Conservation (phyloP, 257 asterid genomes). For the Solanum lignicaule region DNA sequence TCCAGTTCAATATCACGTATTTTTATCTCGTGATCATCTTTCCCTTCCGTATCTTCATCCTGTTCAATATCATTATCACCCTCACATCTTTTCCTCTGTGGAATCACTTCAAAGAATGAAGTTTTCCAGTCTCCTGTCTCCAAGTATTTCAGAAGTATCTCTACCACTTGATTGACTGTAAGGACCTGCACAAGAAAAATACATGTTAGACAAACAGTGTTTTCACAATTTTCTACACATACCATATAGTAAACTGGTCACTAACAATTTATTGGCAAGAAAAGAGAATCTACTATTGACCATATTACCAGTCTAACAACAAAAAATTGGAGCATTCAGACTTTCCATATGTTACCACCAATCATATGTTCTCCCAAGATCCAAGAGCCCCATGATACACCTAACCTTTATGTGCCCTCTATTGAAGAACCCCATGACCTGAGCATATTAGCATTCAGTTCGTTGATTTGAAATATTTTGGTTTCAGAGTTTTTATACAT, state of each 20-base stretch:
- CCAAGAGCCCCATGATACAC: not conserved
- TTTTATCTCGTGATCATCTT: constrained; percentile 23
- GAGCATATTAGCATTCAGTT: not conserved
- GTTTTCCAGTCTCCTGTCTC: constrained; percentile 77
- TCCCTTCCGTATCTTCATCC: constrained; percentile 10
- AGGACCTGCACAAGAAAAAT: constrained; percentile 48
- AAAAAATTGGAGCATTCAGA: not conserved
- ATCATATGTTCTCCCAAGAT: not conserved
- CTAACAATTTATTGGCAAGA: not conserved
- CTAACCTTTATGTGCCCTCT: not conserved
- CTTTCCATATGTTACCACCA: not conserved
- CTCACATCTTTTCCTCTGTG: constrained; percentile 78
- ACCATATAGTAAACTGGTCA: not conserved
- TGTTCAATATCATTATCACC: constrained; percentile 20
- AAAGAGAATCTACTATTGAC: not conserved
- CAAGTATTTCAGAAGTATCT: constrained; percentile 73
- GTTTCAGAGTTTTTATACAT: not conserved
- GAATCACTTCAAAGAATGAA: constrained; percentile 77
- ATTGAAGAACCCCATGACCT: not conserved
- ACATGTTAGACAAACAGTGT: not conserved
- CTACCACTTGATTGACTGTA: constrained; percentile 90
- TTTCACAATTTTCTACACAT: not conserved
- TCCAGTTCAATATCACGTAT: constrained; percentile 24
- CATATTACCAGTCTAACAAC: not conserved
- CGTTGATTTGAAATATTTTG: not conserved